Base-by-base conservation (phyloP, 148 eudicot genomes). In the Linanthus parryae region DNA sequence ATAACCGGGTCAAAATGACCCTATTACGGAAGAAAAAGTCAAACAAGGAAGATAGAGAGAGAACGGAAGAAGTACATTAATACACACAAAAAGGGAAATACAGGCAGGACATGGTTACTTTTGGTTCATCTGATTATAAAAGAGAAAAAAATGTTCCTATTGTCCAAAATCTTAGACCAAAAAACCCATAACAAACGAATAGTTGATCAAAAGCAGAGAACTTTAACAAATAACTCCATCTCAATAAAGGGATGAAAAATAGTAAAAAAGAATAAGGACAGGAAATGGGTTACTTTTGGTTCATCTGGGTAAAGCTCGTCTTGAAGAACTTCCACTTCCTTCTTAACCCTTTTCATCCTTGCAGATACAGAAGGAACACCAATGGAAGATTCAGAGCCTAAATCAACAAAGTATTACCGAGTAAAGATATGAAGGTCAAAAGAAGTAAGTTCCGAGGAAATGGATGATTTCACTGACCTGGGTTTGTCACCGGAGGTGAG, bases 291-390 rank as follows among this genome's bases (percentile, higher is more conserved):
- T 48, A 56, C 27, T 28, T 39, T 43, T 49, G 56, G 9, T 15
- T 17, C 30, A 14, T 50, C 56, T 14, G 57, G 16, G 41, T 61
- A 40, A 21, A 31, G 23, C 65, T 40, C 57, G 8, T n/a, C 20
- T 42, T 11, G 15, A 2, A 30, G 35, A 14, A 38, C 13, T 50
- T 50, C 13, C 48, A 60, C 41, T 30, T 31, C 33, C 50, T 31
- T 51, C 31, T 51, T 61, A 52, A 18, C 50, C 31, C 65, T 61
- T 33, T 41, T 61, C 16, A n/a, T 51, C 43, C 40, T 42, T 15
- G 30, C 50, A 51, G 21, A 28, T n/a, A 61, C 50, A 9, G 8
- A 17, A 51, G 42, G 34, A 2, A 16, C 37, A 17, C 27, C 63
- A 24, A 17, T 19, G 36, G 35, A 36, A 26, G 36, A 48, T 31